A percentile compares a stretch with the other conserved stretches of the same genome.
Conservation (phyloP, 768 basidiomycete genomes). For the Tephrocybe sp. region DNA sequence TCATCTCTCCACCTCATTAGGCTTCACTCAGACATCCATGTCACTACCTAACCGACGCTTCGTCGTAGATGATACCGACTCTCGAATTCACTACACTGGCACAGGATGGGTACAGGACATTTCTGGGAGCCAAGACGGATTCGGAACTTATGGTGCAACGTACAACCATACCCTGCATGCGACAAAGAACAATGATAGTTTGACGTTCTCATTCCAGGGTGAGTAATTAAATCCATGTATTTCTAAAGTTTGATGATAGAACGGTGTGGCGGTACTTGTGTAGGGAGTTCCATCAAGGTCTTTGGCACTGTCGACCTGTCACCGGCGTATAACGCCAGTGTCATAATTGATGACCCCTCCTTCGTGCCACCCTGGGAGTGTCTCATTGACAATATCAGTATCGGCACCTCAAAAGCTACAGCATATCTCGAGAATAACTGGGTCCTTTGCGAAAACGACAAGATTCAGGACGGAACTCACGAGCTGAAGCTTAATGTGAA, state of each 20-base stretch:
- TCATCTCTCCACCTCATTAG: neutral
- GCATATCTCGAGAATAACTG: constrained; percentile 15
- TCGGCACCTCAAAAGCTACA: neutral
- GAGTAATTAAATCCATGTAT: neutral
- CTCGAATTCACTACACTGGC: constrained; percentile 25
- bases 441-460: constrained; percentile 16
- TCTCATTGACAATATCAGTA: constrained; percentile 19
- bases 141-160: constrained; percentile 29
- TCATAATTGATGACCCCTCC: neutral
- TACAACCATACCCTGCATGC: constrained; percentile 29
- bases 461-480: constrained; percentile 19
- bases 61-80: constrained; percentile 30
- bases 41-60: constrained; percentile 8
- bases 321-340: constrained; percentile 1
- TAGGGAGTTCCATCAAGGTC: constrained; percentile 14
- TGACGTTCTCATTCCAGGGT: constrained; percentile 30
- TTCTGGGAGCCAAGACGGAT: constrained; percentile 19
- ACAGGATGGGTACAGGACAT: constrained; percentile 24
- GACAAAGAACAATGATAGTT: constrained; percentile 22
- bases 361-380: constrained; percentile 22
- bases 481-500: constrained; percentile 18
- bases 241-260: neutral
- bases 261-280: neutral
- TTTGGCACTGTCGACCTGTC: constrained; percentile 17
- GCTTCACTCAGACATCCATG: neutral